Evolutionary conservation across 805 yeast species (phyloP), one percentile per base, ranked within the genome.

Genomic region (Candida verbasci): DNA sequence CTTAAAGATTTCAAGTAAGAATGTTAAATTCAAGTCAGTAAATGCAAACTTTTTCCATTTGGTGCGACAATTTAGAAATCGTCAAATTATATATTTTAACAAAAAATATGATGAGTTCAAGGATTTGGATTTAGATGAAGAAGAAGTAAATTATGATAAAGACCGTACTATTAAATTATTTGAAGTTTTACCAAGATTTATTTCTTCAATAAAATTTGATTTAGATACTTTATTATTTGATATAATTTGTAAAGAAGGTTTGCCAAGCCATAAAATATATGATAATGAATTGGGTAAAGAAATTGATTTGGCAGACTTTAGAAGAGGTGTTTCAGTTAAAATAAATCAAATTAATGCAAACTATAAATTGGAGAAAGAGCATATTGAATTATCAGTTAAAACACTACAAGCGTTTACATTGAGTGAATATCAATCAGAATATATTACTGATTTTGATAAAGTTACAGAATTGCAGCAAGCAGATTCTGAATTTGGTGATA

Each of bases 341-440:
- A 30, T 62, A 2, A 44, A 35, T 17, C 58, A 53, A 12, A 21
- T 53, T 1, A 41, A 35, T 6, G 39, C 58, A n/a, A 36, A 37
- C 14, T 63, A 55, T 40, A 57, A 53, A 35, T 38, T 42, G 8
- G 36, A 38, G 4, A 49, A 46, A 17, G 52, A 62, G 26, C 45
- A 43, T 4, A 32, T 67, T 9, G 40, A 37, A 5, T 28, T 50
- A 1, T 40, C 45, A 2, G 34, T 60, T 6, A 46, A 47, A 24
- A 39, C 49, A 5, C 26, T 68, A 5, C 56, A 63, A 35, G 55
- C 58, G 17, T 60, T 46, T 36, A 64, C 72, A 1, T 41, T 65
- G 30, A 66, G 70, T 49, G 72, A 64, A 35, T 58, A 54, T 40
- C 41, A 46, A 5, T 46, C 57, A n/a, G 72, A 67, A 41, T 62